phyloP scores from a whole-genome alignment of 2,329 filamentous ascomycete genomes.

The Calycina herbarum region DNA sequence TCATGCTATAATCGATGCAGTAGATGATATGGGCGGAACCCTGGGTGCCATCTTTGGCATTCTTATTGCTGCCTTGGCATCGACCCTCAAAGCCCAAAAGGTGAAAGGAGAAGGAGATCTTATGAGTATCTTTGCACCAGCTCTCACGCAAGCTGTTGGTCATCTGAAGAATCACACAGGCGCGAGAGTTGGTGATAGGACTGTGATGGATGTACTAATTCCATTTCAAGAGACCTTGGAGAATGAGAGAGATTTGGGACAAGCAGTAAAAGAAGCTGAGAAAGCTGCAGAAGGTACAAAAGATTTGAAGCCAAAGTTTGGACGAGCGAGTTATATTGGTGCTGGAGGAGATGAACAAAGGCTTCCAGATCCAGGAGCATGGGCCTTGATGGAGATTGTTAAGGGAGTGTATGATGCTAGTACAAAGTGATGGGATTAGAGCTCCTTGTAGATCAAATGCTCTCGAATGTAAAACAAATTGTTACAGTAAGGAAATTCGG shows the following conservation, averaged over 20 bases:
- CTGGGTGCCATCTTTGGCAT: constrained; percentile 38
- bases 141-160: constrained; percentile 24
- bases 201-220: constrained; percentile 38
- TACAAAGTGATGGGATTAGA: constrained; percentile 6
- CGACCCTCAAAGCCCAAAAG: constrained; percentile 20
- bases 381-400: constrained; percentile 45
- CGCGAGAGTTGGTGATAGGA: constrained; percentile 36
- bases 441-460: neutral
- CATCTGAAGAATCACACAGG: constrained; percentile 35
- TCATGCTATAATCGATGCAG: constrained; percentile 34
- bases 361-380: constrained; percentile 55
- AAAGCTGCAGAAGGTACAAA: constrained; percentile 51
- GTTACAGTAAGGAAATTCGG: neutral
- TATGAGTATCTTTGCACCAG: constrained; percentile 26
- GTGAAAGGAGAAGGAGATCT: constrained; percentile 10
- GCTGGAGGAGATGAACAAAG: constrained; percentile 46
- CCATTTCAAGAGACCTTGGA: constrained; percentile 32
- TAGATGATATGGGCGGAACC: constrained; percentile 41
- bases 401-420: constrained; percentile 27
- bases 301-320: constrained; percentile 55
- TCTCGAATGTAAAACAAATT: neutral
- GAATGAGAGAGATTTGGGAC: constrained; percentile 45
- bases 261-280: constrained; percentile 49
- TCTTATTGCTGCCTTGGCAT: constrained; percentile 32
- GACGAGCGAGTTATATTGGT: constrained; percentile 53